These are phyloP conservation scores for Diddensiella transvaalensis DNA, from an alignment of 805 yeast genomes.

Conservation along the genomic window DNA sequence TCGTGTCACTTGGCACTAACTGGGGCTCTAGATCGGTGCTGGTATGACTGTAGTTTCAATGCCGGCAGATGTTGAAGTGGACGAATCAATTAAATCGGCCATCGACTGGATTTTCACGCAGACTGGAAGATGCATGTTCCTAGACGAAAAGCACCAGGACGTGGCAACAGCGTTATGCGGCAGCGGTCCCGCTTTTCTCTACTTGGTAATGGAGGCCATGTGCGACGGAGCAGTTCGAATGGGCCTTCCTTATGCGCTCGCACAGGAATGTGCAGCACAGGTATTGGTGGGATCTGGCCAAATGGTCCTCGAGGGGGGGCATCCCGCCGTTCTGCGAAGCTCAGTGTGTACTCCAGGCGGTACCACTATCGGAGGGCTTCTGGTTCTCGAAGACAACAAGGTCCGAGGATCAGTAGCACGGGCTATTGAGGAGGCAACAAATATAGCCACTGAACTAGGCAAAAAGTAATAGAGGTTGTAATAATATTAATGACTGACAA, in stretches of 20 bases:
- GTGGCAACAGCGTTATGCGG: conserved; percentile 95
- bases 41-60: conserved; percentile 94
- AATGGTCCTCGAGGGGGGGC: conserved; percentile 82
- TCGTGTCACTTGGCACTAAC: neutral
- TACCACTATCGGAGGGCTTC: conserved; percentile 91
- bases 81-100: conserved; percentile 29
- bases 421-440: conserved; percentile 91
- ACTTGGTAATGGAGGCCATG: conserved; percentile 84
- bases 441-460: conserved; percentile 48
- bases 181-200: conserved; percentile 93
- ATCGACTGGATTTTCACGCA: conserved; percentile 42
- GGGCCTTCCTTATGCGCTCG: conserved; percentile 86
- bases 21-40: conserved; percentile 51
- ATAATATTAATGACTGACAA: no score
- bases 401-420: conserved; percentile 83
- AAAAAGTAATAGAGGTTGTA: conserved; percentile 16
- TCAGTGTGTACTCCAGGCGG: conserved; percentile 97
- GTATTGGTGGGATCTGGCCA: conserved; percentile 91
- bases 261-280: conserved; percentile 84
- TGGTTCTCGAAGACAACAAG: conserved; percentile 88
- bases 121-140: conserved; percentile 39
- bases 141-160: conserved; percentile 85
- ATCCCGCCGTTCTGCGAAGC: conserved; percentile 84
- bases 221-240: conserved; percentile 91
- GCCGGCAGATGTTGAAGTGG: conserved; percentile 45